A percentile compares a stretch with the other conserved stretches of the same genome.
phyloP scores from a whole-genome alignment of 805 yeast species.

The Lachancea dasiensis region DNA sequence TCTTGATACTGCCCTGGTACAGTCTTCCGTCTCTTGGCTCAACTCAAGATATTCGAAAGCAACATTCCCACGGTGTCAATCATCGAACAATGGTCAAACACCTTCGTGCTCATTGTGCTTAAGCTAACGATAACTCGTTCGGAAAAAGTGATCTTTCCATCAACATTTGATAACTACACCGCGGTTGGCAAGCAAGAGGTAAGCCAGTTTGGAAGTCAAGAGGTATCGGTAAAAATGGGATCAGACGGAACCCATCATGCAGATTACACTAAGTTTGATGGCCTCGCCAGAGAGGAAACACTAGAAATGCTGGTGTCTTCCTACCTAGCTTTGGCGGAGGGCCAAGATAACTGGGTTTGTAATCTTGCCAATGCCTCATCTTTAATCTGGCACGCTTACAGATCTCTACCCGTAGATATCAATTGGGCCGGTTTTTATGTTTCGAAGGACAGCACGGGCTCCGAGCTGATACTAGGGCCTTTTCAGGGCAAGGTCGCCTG shows the following conservation, averaged over 20 bases:
- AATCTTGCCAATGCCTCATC: conserved; percentile 84
- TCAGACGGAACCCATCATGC: conserved; percentile 53
- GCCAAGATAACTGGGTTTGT: conserved; percentile 78
- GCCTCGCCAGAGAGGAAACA: conserved; percentile 42
- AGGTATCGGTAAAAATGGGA: conserved; percentile 17
- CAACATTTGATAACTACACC: no score
- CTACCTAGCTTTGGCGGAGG: conserved; percentile 57
- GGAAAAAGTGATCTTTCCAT: no score
- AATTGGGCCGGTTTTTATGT: conserved; percentile 96
- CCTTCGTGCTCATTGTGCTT: no score
- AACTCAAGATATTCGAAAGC: no score
- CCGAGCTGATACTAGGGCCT: conserved; percentile 73
- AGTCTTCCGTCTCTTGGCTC: no score
- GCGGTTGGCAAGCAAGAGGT: no score
- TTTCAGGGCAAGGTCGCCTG: conserved; percentile 97
- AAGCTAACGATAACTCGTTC: no score
- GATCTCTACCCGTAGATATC: conserved; percentile 48
- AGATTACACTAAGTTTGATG: conserved; percentile 54
- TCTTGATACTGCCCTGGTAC: no score
- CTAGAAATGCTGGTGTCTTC: conserved; percentile 54
- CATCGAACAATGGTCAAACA: no score
- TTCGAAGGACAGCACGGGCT: conserved; percentile 28
- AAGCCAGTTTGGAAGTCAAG: no score
- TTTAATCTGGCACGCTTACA: conserved; percentile 82
- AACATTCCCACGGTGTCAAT: no score